Evolutionary conservation across 495 filamentous ascomycete genomes (phyloP).

Genomic region (Haplographium delicatum): DNA sequence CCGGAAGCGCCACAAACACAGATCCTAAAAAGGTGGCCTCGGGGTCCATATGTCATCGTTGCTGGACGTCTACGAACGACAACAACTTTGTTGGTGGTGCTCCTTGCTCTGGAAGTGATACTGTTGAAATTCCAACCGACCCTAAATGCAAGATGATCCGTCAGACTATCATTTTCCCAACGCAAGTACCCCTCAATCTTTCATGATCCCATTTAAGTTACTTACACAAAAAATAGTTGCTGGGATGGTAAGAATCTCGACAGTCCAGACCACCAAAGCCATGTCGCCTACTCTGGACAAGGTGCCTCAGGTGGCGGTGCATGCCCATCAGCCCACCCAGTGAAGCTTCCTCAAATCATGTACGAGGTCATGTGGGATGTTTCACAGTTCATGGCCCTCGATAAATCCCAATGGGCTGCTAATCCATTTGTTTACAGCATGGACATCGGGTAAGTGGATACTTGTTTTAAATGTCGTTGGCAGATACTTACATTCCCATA

Average conservation of each 20-base stretch:
- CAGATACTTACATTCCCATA: slow-evolving; percentile 39
- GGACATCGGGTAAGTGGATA: slow-evolving; percentile 38
- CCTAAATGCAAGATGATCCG: slow-evolving; percentile 50
- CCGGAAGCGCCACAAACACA: slow-evolving; percentile 47
- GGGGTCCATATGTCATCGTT: slow-evolving; percentile 51
- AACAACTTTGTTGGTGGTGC: slow-evolving; percentile 36
- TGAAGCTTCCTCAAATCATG: slow-evolving; percentile 52
- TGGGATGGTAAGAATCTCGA: slow-evolving; percentile 73
- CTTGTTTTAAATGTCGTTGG: slow-evolving; percentile 32
- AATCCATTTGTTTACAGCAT: slow-evolving; percentile 35
- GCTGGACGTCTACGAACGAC: slow-evolving; percentile 44
- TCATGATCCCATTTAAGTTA: background rate
- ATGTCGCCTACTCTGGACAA: slow-evolving; percentile 45
- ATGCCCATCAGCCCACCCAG: slow-evolving; percentile 45
- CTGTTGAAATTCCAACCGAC: slow-evolving; percentile 48
- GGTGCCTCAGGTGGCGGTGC: slow-evolving; percentile 40
- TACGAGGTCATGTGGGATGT: slow-evolving; percentile 52
- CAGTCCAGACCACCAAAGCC: slow-evolving; percentile 44
- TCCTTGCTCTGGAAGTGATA: slow-evolving; percentile 45
- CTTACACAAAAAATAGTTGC: slow-evolving; percentile 38
- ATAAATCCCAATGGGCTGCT: slow-evolving; percentile 43
- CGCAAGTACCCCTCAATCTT: slow-evolving; percentile 24
- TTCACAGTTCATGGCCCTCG: slow-evolving; percentile 27
- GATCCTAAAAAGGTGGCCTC: slow-evolving; percentile 40
- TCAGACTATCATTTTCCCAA: slow-evolving; percentile 58